Conservation (phyloP, 768 basidiomycete genomes). For the Tulasnella sp. region DNA sequence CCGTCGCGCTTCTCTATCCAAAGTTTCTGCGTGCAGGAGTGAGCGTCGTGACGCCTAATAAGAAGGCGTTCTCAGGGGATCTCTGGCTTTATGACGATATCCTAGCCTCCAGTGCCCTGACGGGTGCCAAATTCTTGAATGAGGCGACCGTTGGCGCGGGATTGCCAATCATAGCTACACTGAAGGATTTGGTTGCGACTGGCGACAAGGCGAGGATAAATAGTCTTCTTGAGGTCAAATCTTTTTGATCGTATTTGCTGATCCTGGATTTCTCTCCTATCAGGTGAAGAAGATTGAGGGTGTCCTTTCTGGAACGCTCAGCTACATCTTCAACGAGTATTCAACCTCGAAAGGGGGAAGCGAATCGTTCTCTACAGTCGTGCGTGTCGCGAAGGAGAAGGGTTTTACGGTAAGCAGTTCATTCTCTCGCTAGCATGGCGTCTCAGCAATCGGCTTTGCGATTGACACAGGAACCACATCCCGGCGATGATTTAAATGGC, state of each 20-base stretch:
- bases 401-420: slow-evolving; percentile 69
- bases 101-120: slow-evolving; percentile 42
- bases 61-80: slow-evolving; percentile 83
- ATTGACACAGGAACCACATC: slow-evolving; percentile 76
- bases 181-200: slow-evolving; percentile 84
- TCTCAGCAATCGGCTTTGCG: background rate
- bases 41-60: slow-evolving; percentile 91
- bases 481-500: slow-evolving; percentile 91
- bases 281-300: slow-evolving; percentile 91
- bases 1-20: slow-evolving; percentile 73
- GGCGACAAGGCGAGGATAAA: slow-evolving; percentile 57
- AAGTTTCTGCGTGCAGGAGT: slow-evolving; percentile 66
- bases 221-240: background rate
- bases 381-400: slow-evolving; percentile 75
- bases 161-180: slow-evolving; percentile 78
- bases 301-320: slow-evolving; percentile 94
- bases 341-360: slow-evolving; percentile 57
- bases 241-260: background rate
- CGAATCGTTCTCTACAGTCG: slow-evolving; percentile 78
- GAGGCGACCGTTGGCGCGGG: slow-evolving; percentile 96
- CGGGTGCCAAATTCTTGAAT: slow-evolving; percentile 60
- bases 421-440: background rate
- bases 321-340: slow-evolving; percentile 98
- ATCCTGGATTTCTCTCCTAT: background rate
- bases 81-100: slow-evolving; percentile 59